Conservation (phyloP, 2,329 filamentous ascomycete species). For the Talaromyces sp. region DNA sequence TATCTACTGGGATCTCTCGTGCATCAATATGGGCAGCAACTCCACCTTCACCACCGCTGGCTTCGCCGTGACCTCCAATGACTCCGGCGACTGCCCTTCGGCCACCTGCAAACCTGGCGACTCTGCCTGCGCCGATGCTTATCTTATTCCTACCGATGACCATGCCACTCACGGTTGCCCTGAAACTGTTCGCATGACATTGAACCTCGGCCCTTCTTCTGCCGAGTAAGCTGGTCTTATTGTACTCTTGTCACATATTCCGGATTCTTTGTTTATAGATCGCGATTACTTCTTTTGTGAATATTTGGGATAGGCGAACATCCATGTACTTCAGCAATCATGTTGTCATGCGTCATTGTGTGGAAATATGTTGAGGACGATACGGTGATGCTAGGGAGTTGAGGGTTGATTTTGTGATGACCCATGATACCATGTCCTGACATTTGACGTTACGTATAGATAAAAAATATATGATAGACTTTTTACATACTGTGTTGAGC, state of each 20-base stretch:
- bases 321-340: constrained; percentile 5
- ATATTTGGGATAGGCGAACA: neutral
- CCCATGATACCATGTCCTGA: neutral
- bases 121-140: constrained; percentile 35
- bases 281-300: neutral
- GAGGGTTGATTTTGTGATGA: neutral
- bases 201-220: constrained; percentile 31
- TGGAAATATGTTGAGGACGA: neutral
- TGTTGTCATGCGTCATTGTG: neutral
- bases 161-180: constrained; percentile 43
- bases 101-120: constrained; percentile 38
- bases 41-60: constrained; percentile 35
- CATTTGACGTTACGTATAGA: neutral
- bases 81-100: constrained; percentile 30
- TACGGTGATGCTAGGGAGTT: constrained; percentile 3
- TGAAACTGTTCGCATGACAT: constrained; percentile 31
- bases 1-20: constrained; percentile 41
- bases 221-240: constrained; percentile 12
- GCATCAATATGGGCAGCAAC: constrained; percentile 32
- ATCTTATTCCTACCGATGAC: constrained; percentile 41
- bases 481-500: neutral
- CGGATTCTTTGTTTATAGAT: neutral
- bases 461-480: neutral
- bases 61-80: constrained; percentile 33
- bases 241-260: neutral